Base-by-base conservation (phyloP, 108 stramenopile genomes). In the Nitzschia inconspicua region DNA sequence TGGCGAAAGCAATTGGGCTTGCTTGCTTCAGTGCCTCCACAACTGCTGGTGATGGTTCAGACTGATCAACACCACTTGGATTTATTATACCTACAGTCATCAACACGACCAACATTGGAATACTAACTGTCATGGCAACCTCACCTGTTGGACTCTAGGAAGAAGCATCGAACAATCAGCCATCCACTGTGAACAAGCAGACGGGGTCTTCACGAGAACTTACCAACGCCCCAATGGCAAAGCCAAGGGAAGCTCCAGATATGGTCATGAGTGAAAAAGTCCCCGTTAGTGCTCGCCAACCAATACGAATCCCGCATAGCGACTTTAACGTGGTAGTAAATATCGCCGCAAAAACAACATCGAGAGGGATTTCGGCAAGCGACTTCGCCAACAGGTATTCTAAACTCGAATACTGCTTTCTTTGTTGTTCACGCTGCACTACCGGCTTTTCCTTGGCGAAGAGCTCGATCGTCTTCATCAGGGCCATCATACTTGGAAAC, bases 341-440 rank as follows among this genome's bases (percentile, higher is more conserved):
- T 5, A 84, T 58, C 11, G 70, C 67, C 9, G 81, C 69, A 70
- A 90, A 90, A 48, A 47, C 44, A 3, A 65, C 49, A 61, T 94
- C 93, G 46, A 89, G 22, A 2, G 93, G 89, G 2, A 94, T 62
- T 64, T 94, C 89, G 3, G 93, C 84, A 13, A 89, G 23, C 13
- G 75, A 67, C 61, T 94, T 94, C 26, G 89, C 78, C 6, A 94
- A 57, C n/a, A 94, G 69, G 57, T 94, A 94, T 57, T 94, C 89
- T 46, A 83, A 31, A 26, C 72, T 85, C 2, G 75, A 76, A 53
- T 94, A 94, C 23, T 81, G 72, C 7, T 53, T 52, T 10, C 85
- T 58, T 69, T 76, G 82, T 57, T 84, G 80, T 51, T 94, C 93
- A 0, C 93, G 85, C 42, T 65, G 63, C 0, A 94, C 88, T 1